Conservation (phyloP, 2,329 filamentous ascomycete genomes). For the Colletotrichum melonis region DNA sequence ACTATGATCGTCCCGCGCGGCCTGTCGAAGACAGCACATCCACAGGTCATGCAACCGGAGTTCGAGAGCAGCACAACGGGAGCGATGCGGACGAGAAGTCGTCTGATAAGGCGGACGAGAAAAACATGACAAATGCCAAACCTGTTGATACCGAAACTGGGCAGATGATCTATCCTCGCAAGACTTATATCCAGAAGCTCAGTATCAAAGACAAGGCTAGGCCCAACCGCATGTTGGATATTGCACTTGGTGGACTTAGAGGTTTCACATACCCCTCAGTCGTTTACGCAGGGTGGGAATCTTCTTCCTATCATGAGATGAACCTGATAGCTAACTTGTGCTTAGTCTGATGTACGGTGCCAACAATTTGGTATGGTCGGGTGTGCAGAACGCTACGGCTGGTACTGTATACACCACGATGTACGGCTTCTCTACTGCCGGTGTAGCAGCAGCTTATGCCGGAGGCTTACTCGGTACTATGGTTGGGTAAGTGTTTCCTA, state of each 20-base stretch:
- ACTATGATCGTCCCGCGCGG: constrained; percentile 54
- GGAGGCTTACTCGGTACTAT: constrained; percentile 53
- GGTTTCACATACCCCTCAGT: constrained; percentile 45
- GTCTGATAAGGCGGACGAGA: background rate
- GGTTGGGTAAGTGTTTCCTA: constrained; percentile 43
- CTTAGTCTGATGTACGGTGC: constrained; percentile 42
- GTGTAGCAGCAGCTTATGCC: constrained; percentile 39
- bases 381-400: constrained; percentile 45
- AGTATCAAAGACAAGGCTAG: constrained; percentile 47
- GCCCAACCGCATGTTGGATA: constrained; percentile 50
- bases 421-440: constrained; percentile 43
- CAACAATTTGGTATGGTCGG: constrained; percentile 46
- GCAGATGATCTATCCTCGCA: constrained; percentile 45
- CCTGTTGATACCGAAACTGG: constrained; percentile 41
- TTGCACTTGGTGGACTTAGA: constrained; percentile 45
- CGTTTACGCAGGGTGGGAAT: constrained; percentile 51
- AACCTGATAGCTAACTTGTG: no score
- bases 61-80: background rate
- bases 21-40: background rate
- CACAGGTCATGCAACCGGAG: background rate
- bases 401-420: constrained; percentile 45
- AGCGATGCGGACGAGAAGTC: background rate
- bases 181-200: constrained; percentile 49
- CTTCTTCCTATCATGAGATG: no score
- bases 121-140: background rate